Conservation (phyloP, 768 basidiomycete genomes). For the Amanita jacksonii region DNA sequence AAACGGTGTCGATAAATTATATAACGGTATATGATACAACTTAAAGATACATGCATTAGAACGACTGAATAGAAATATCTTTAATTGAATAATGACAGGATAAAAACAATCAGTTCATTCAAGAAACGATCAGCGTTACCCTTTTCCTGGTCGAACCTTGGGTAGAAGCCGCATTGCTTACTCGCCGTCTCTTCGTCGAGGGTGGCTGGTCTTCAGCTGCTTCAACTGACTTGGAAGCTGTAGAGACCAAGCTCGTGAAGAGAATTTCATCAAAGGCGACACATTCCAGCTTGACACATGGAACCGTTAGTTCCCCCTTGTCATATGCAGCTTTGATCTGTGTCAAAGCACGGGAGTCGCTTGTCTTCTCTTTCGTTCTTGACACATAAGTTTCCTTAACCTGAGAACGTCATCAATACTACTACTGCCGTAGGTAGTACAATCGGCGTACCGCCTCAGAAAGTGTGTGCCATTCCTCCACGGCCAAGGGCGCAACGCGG, state of each 20-base stretch:
- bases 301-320: constrained; percentile 30
- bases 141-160: constrained; percentile 1
- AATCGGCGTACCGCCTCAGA: constrained; percentile 24
- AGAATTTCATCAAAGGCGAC: constrained; percentile 34
- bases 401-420: constrained; percentile 14
- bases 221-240: constrained; percentile 4
- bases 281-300: constrained; percentile 40
- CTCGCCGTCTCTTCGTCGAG: constrained; percentile 12
- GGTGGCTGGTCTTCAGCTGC: background rate
- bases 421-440: background rate
- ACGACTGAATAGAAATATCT: too few species aligned
- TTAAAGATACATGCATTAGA: constrained; percentile 4
- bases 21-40: background rate
- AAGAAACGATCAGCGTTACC: constrained; percentile 1
- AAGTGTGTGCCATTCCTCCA: constrained; percentile 39
- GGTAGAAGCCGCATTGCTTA: constrained; percentile 10
- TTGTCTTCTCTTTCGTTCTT: constrained; percentile 30
- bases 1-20: background rate
- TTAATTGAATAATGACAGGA: background rate
- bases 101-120: background rate
- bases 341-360: constrained; percentile 22
- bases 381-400: constrained; percentile 26
- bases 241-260: constrained; percentile 18
- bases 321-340: constrained; percentile 36
- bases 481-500: constrained; percentile 30